phyloP scores from a whole-genome alignment of 2,329 filamentous ascomycete species.

The Cladophialophora chaetospira region DNA sequence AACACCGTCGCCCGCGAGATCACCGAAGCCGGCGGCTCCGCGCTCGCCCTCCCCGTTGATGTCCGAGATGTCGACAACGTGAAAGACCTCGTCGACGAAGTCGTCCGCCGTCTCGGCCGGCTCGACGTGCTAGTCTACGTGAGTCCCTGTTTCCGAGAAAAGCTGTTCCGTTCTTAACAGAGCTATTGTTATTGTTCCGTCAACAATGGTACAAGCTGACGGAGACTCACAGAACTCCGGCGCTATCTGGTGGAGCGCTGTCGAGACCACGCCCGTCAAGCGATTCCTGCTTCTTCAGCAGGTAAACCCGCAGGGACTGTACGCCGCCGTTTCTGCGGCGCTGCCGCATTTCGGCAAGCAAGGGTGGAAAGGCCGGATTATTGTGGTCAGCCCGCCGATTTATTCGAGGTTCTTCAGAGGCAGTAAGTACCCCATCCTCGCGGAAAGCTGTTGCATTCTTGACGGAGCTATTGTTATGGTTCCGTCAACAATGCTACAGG shows the following conservation, averaged over 20 bases:
- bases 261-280: conserved; percentile 71
- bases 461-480: no score
- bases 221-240: no score
- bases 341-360: conserved; percentile 60
- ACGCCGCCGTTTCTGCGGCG: conserved; percentile 67
- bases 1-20: conserved; percentile 79
- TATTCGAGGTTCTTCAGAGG: conserved; percentile 83
- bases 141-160: no score
- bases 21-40: conserved; percentile 61
- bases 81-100: conserved; percentile 59
- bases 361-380: conserved; percentile 62
- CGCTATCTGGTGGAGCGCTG: conserved; percentile 80
- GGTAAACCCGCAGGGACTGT: conserved; percentile 75
- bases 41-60: conserved; percentile 69
- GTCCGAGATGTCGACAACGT: conserved; percentile 66
- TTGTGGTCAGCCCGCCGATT: conserved; percentile 82
- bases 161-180: no score
- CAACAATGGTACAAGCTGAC: no score
- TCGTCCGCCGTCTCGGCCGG: conserved; percentile 60
- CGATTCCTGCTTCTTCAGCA: conserved; percentile 78
- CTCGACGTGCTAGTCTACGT: conserved; percentile 77
- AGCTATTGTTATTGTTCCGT: no score
- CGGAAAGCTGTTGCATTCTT: no score
- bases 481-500: no score
- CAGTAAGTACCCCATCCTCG: no score